Conservation (phyloP, 805 yeast species). For the Isabelozyma heimii region DNA sequence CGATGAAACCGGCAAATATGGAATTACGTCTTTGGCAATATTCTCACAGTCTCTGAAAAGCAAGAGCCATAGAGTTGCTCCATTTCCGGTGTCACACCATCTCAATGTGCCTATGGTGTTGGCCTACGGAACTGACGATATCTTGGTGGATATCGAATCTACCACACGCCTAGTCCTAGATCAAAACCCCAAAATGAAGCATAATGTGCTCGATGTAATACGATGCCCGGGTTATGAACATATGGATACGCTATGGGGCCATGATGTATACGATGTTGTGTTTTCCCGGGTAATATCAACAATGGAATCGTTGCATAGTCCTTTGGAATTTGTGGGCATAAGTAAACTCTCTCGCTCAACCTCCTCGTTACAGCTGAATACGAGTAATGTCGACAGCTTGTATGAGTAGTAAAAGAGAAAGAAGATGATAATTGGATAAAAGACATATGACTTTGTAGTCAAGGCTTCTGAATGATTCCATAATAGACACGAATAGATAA, state of each 20-base stretch:
- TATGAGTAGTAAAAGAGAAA: background rate
- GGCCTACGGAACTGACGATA: constrained; percentile 27
- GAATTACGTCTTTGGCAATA: constrained; percentile 18
- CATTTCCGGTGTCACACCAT: constrained; percentile 28
- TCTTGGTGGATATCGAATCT: constrained; percentile 25
- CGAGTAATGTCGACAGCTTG: background rate
- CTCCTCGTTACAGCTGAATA: background rate
- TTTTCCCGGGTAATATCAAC: constrained; percentile 15
- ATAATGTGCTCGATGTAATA: constrained; percentile 14
- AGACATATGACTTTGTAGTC: too few species aligned
- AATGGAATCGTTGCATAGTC: background rate
- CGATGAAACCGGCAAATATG: constrained; percentile 24
- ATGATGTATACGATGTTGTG: constrained; percentile 21
- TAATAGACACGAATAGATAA: too few species aligned
- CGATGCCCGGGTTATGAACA: constrained; percentile 26
- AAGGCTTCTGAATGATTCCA: too few species aligned
- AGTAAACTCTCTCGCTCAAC: background rate
- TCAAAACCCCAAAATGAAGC: constrained; percentile 20
- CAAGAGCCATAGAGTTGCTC: constrained; percentile 18
- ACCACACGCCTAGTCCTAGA: constrained; percentile 19
- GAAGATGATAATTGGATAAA: too few species aligned
- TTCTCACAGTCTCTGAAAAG: constrained; percentile 11
- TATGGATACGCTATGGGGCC: constrained; percentile 32
- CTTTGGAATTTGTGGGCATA: background rate
- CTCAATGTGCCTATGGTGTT: constrained; percentile 25